A percentile compares a stretch with the other conserved stretches of the same genome.
Conservation (phyloP, 192 early-diverging fungal species). For the Haplosporangium gracile region DNA sequence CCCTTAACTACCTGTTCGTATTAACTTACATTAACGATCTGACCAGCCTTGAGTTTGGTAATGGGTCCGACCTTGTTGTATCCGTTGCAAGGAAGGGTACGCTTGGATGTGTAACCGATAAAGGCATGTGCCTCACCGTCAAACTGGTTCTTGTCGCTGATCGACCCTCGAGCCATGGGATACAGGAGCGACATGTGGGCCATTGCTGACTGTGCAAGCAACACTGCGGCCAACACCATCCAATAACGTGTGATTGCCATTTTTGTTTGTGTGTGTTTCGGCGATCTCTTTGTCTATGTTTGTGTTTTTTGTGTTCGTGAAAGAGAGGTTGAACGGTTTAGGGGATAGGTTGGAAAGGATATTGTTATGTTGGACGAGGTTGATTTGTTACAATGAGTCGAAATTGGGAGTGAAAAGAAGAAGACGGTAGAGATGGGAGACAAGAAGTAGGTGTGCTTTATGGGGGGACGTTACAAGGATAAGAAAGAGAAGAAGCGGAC, state of each 20-base stretch:
- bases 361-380: background rate
- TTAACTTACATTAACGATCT: conserved; percentile 32
- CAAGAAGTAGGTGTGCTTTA: background rate
- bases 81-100: conserved; percentile 34
- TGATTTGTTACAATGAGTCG: background rate
- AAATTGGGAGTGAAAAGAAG: background rate
- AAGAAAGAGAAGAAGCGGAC: background rate
- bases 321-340: background rate
- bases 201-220: background rate
- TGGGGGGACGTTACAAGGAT: background rate
- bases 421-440: background rate
- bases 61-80: conserved; percentile 30
- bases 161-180: conserved; percentile 28
- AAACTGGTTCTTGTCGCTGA: background rate
- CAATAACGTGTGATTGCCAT: conserved; percentile 7
- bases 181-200: conserved; percentile 41
- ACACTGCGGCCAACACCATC: background rate
- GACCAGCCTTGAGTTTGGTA: conserved; percentile 35
- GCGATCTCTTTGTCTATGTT: background rate
- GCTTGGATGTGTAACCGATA: conserved; percentile 5
- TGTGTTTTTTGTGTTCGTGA: background rate
- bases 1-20: background rate
- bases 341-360: no score
- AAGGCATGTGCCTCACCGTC: conserved; percentile 31
- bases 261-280: background rate